Conservation (phyloP, 331 rosid species). For the Dryas integrifolia region DNA sequence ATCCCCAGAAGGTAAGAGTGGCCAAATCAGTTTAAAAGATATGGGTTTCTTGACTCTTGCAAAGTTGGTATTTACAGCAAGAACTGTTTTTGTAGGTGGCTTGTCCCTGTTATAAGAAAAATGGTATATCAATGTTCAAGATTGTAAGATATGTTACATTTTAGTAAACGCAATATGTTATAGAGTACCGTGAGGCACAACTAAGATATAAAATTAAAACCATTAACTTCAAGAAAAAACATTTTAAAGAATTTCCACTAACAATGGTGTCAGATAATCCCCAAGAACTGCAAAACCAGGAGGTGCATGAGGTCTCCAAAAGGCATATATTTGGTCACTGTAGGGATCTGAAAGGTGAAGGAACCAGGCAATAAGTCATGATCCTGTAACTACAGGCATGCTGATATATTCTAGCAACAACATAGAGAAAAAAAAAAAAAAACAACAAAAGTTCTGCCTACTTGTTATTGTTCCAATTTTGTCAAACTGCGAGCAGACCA, state of each 20-base stretch:
- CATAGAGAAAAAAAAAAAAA: conserved; percentile 15
- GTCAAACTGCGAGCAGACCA: conserved; percentile 86
- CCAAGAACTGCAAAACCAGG: conserved; percentile 95
- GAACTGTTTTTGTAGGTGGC: conserved; percentile 90
- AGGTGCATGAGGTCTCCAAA: conserved; percentile 97
- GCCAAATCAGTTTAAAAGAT: conserved; percentile 81
- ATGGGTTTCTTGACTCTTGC: conserved; percentile 71
- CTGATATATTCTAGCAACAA: conserved; percentile 9
- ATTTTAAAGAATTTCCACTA: conserved; percentile 37
- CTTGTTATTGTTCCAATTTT: conserved; percentile 79
- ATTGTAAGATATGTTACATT: not conserved
- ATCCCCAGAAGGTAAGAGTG: conserved; percentile 47
- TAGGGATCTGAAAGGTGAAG: conserved; percentile 55
- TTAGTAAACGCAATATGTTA: not conserved
- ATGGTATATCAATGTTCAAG: conserved; percentile 15
- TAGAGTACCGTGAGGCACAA: conserved; percentile 3
- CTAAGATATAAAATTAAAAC: conserved; percentile 5
- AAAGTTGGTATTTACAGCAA: conserved; percentile 75
- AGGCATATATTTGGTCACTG: conserved; percentile 67
- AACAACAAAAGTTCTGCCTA: conserved; percentile 29
- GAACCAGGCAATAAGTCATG: conserved; percentile 17
- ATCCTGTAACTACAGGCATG: conserved; percentile 16
- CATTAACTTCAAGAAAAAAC: conserved; percentile 27
- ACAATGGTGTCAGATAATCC: conserved; percentile 90
- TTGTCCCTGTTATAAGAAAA: conserved; percentile 69